Base-by-base conservation (phyloP, 768 basidiomycete species). In the Solioccasus polychromus region DNA sequence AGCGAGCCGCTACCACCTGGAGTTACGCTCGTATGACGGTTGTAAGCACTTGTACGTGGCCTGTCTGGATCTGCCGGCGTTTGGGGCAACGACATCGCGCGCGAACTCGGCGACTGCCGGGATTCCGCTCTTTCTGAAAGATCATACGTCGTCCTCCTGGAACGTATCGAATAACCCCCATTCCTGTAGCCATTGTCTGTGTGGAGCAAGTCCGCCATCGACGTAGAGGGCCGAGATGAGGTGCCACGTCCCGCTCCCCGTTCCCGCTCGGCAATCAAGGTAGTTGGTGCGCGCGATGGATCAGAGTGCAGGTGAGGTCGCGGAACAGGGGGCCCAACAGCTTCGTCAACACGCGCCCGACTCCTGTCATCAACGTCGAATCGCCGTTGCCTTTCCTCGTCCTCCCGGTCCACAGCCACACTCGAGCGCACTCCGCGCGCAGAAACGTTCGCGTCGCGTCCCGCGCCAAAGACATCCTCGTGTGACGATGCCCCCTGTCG, bases 131-230 rank as follows among this genome's bases (percentile, higher is more conserved):
- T 45, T n/a, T 64, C 52, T 17, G 55, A 53, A 39, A 63, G 45
- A 19, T 62, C 60, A 34, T 63, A 54, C 4, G 55, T 52, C 17
- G 53, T 45, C 45, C 63, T 53, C 36, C 54, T 53, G 11, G 63
- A 53, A 31, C 53, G 60, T 26, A 50, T 39, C 3, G 51, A 51
- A 38, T 53, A 48, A n/a, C 12, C 31, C 8, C 46, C 50, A 8
- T 48, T 48, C 38, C 52, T 48, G 19, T 39, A 39, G n/a, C 44
- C 39, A 24, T 51, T 47, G 14, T 57, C 58, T 17, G 37, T 45
- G 23, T 69, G 70, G 32, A 65, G 63, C 55, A 77, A 75, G 34
- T 75, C 66, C 8, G 73, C 78, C 80, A 82, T 76, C 5, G 80
- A 78, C 5, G 80, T 82, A 43, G 74, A 63, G 10, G 81, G 76